A percentile compares a stretch with the other conserved stretches of the same genome.
phyloP scores from a whole-genome alignment of 2,329 filamentous ascomycete genomes.

The Davidsoniella neocaledoniae region DNA sequence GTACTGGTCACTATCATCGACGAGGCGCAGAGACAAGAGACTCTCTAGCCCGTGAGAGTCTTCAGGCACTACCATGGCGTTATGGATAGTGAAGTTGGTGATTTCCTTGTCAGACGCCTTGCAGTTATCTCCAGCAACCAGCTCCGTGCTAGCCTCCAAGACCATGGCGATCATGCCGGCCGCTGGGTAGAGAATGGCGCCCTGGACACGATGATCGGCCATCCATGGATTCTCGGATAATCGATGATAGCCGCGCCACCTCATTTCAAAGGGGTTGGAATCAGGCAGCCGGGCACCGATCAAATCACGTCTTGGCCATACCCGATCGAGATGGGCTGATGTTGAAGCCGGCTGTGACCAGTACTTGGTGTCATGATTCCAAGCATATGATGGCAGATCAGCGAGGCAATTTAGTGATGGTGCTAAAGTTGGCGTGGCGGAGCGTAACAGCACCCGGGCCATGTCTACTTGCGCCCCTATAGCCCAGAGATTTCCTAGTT shows the following conservation, averaged over 20 bases:
- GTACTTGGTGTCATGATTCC: conserved; percentile 35
- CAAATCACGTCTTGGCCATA: conserved; percentile 31
- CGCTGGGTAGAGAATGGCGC: conserved; percentile 32
- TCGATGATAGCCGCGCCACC: conserved; percentile 33
- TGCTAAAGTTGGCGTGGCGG: neutral
- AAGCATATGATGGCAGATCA: conserved; percentile 34
- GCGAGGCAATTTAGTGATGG: conserved; percentile 19
- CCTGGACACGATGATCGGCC: conserved; percentile 33
- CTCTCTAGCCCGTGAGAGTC: conserved; percentile 32
- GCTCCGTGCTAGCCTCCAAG: conserved; percentile 28
- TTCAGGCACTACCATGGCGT: conserved; percentile 33
- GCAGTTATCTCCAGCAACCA: conserved; percentile 14
- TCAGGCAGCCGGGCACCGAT: conserved; percentile 30
- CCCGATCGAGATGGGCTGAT: conserved; percentile 26
- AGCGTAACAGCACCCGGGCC: conserved; percentile 15
- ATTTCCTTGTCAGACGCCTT: conserved; percentile 25
- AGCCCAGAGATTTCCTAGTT: conserved; percentile 23
- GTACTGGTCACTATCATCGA: neutral
- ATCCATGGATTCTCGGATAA: conserved; percentile 35
- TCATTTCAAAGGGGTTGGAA: conserved; percentile 27
- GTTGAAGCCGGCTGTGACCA: conserved; percentile 37
- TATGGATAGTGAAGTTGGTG: conserved; percentile 28
- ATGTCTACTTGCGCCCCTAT: conserved; percentile 21
- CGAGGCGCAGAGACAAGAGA: conserved; percentile 26
- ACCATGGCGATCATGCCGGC: conserved; percentile 34